These are phyloP conservation scores for Tagetes erecta DNA, from an alignment of 129 eudicot genomes.

Conservation along the genomic window DNA sequence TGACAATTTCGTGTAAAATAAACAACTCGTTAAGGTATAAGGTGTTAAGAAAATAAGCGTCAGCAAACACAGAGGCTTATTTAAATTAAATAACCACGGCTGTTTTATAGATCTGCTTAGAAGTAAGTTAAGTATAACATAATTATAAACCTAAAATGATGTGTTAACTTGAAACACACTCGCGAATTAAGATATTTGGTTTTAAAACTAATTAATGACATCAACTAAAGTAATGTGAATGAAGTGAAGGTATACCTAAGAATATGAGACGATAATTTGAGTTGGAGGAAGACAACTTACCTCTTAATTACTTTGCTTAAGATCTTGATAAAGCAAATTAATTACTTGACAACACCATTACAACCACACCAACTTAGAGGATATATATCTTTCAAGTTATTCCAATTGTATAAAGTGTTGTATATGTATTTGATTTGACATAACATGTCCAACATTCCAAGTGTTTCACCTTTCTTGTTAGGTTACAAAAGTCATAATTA, in stretches of 20 bases:
- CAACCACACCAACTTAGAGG: conserved; percentile 28
- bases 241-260: conserved; percentile 37
- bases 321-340: conserved; percentile 31
- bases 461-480: neutral
- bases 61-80: too few species aligned
- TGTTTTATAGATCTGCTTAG: neutral
- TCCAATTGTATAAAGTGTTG: neutral
- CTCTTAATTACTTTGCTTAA: conserved; percentile 36
- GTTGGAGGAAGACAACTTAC: conserved; percentile 34
- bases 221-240: conserved; percentile 6
- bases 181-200: neutral
- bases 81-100: too few species aligned
- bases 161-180: neutral
- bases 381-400: conserved; percentile 13
- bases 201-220: neutral
- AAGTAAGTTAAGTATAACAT: neutral
- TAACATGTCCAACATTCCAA: neutral
- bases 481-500: conserved; percentile 1
- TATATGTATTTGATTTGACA: conserved; percentile 22
- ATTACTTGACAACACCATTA: conserved; percentile 29
- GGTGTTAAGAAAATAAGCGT: too few species aligned
- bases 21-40: too few species aligned
- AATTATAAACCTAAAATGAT: neutral
- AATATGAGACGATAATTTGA: neutral
- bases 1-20: too few species aligned